Base-by-base conservation (phyloP, 495 filamentous ascomycete genomes). In the Penicillium taxi region DNA sequence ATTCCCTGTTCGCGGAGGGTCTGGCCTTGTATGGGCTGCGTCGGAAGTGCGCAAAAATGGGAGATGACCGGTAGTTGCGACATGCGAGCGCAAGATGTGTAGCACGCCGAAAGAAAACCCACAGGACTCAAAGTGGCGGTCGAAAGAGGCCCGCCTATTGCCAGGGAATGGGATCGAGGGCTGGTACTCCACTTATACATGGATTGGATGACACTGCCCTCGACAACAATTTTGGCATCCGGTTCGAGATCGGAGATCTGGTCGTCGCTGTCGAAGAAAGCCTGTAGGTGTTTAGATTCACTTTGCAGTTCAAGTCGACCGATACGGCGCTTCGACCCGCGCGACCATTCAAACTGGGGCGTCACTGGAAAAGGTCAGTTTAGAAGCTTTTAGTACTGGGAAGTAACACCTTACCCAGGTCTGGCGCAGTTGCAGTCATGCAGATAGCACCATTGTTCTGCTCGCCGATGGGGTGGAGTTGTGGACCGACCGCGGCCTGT, bases 251-350 rank as follows among this genome's bases (percentile, higher is more conserved):
- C 50, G 25, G 50, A 42, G 17, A 59, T 53, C 32, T 69, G 59
- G 29, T 64, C 59, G 32, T 66, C 58, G 26, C 41, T 55, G 29
- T 67, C 56, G 42, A 69, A 70, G 39, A 57, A 65, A 20, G 55
- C 53, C 38, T 71, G 58, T 1, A 71, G 54, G 28, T 66, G 57
- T 21, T 53, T 61, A 17, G 64, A 69, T 15, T 56, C 64, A 23
- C 55, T 53, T 26, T 69, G 66, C 6, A 71, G 47, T 29, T 62
- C 62, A 13, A 62, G 47, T 9, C 61, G 62, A 9, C 56, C 58
- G 13, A 66, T 58, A 16, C 63, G 64, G 34, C 64, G 64, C 26
- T 61, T 64, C 28, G 55, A 55, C 16, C 55, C 54, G 13, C 55
- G 44, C 0, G 51, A 53, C 45, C 55, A 55, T 45, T 61, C 57